Base-by-base conservation (phyloP, 2,329 filamentous ascomycete genomes). In the Aspergillus hortae region DNA sequence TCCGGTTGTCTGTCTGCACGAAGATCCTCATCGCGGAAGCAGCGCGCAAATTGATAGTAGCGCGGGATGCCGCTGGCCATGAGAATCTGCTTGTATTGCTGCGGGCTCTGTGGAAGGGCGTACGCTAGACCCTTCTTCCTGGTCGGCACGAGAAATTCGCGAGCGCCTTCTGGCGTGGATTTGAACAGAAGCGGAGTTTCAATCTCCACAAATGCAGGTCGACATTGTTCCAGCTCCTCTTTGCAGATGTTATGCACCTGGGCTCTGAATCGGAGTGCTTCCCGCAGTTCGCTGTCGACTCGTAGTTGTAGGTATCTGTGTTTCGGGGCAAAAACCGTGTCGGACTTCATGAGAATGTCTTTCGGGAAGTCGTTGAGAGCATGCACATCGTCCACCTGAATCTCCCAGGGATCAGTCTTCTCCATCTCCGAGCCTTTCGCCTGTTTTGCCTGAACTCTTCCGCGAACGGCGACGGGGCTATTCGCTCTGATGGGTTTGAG, bases 11-110 rank as follows among this genome's bases (percentile, higher is more conserved):
- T 81, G 69, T 99, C 95, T 1, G 92, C 89, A 17, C 94, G 82
- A 33, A 94, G 77, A 69, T 97, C 95, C 67, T 99, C 94, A 65
- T 99, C 95, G 12, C 94, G 86, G 72, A 96, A 99, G 67, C 94
- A 99, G 57, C 85, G 87, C 1, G 94, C 95, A 73, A 96, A 90
- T 64, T 99, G 94, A 70, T 87, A 95, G 68, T 99, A 99, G 38
- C 81, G 83, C 1, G 80, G 75, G 10, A 96, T 81, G 0, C 92
- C 92, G 55, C 89, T 88, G 0, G 91, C 89, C 91, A 99, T 97
- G 40, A 99, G 80, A 2, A 96, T 89, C 74, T 99, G 94, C 74
- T 99, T 99, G 68, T 97, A 99, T 70, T 99, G 94, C 69, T 99
- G 94, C 0, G 94, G 94, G 59, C 92, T 97, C 69, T 99, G 95